phyloP scores from a whole-genome alignment of 805 yeast species.

The Myxozyma melibiosi region DNA sequence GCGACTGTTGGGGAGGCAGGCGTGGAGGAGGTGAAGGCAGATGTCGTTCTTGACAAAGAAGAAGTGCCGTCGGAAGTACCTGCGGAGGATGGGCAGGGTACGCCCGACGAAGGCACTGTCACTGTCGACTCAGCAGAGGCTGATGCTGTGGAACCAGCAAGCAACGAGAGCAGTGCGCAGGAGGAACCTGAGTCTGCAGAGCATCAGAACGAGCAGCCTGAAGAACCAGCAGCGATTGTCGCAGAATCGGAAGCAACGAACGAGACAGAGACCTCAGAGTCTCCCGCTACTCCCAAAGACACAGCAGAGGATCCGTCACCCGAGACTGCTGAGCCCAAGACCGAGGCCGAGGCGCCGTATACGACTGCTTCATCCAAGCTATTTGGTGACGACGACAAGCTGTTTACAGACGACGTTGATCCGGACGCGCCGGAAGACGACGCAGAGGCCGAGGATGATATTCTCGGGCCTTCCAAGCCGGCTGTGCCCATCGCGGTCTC shows the following conservation, averaged over 20 bases:
- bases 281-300: background rate
- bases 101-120: background rate
- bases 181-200: background rate
- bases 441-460: background rate
- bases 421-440: constrained; percentile 9
- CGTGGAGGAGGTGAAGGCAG: background rate
- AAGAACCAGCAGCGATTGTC: background rate
- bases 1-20: background rate
- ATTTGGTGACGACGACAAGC: background rate
- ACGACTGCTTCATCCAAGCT: background rate
- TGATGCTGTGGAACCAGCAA: background rate
- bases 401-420: constrained; percentile 1
- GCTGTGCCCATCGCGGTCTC: constrained; percentile 9
- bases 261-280: constrained; percentile 3
- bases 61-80: background rate
- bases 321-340: background rate
- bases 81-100: background rate
- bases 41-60: background rate
- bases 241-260: background rate
- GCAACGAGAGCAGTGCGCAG: background rate
- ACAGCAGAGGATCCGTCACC: background rate
- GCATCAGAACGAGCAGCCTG: background rate
- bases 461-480: background rate
- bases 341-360: background rate
- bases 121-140: background rate